Evolutionary conservation across 2,329 filamentous ascomycete species (phyloP), one percentile per base, ranked within the genome.

Genomic region (Macrophomina pseudophaseolina): DNA sequence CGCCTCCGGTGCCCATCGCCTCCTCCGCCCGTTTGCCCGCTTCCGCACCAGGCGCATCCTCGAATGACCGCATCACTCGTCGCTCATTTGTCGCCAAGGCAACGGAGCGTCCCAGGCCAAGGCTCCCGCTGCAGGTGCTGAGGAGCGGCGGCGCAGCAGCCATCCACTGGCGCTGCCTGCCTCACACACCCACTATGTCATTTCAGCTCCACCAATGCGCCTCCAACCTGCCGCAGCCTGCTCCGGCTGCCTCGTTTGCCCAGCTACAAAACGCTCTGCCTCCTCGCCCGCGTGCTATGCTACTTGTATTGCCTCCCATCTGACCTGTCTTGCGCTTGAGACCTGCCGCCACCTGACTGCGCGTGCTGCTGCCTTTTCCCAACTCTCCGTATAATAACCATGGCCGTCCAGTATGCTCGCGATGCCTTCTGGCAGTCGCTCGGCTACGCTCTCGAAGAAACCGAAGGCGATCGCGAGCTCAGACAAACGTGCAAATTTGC

Each of bases 401-500:
- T 59, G 54, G 54, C 54, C 40, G 9, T 59, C 40, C 38, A 59
- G 16, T 59, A 42, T 14, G 54, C 54, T 40, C 54, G 54, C 23
- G 54, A 59, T 46, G 54, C 54, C 54, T 59, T 59, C 28, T 59
- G 54, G 54, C 54, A 59, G 30, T n/a, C 54, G 28, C 28, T 59
- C 14, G 54, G 54, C 23, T 59, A 59, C 40, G 28, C 28, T 14
- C 23, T 32, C 3, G 30, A 63, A 14, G 59, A 64, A 33, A 64
- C 62, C 1, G 48, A 64, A 18, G 49, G 23, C 18, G 62, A 64
- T n/a, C 46, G 49, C 44, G 49, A 64, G 16, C 33, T 46, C 23
- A 30, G 62, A 11, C 18, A n/a, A 32, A 35, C 42, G 2, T 33
- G 40, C 18, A 68, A 71, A 9, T 79, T 79, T 54, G 62, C 72